Evolutionary conservation across 2,329 filamentous ascomycete species (phyloP).

Genomic region (Boeremia lycopersici): DNA sequence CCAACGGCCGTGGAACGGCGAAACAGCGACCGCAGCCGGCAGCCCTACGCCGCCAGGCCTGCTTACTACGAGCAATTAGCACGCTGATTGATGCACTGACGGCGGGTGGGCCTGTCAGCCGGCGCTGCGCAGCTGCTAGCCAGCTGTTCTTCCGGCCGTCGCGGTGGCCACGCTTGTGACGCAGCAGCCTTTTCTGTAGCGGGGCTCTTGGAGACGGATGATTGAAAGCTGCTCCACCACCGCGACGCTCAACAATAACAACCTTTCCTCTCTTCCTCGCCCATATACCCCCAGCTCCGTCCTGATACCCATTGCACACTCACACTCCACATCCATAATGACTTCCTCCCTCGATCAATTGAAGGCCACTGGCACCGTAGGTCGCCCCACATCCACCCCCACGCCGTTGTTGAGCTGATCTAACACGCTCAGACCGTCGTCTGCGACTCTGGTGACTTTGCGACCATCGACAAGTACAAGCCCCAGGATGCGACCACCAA

Average conservation of each 20-base stretch:
- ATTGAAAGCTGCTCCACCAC: conserved; percentile 30
- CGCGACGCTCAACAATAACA: conserved; percentile 29
- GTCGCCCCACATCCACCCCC: conserved; percentile 52
- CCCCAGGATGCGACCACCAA: conserved; percentile 99
- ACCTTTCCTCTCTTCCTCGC: conserved; percentile 4
- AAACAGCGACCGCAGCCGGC: conserved; percentile 12
- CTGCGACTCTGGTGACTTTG: conserved; percentile 85
- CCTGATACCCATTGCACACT: conserved; percentile 4
- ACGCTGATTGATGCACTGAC: conserved; percentile 38
- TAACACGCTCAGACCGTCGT: conserved; percentile 74
- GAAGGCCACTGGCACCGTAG: conserved; percentile 94
- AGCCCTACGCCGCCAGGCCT: conserved; percentile 20
- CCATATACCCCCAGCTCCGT: background rate
- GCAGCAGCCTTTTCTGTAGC: conserved; percentile 34
- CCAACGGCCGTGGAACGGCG: conserved; percentile 18
- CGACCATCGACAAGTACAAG: conserved; percentile 99
- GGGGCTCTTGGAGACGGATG: conserved; percentile 28
- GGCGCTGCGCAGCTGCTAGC: conserved; percentile 17
- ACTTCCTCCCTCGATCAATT: conserved; percentile 92
- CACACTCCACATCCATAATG: conserved; percentile 60
- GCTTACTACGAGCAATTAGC: conserved; percentile 25
- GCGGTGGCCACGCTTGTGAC: conserved; percentile 43
- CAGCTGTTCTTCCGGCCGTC: conserved; percentile 28
- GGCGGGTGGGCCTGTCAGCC: conserved; percentile 25
- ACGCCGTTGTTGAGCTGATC: background rate